These are phyloP conservation scores for Karstenula rhodostoma DNA, from an alignment of 2,329 filamentous ascomycete genomes.

Conservation along the genomic window DNA sequence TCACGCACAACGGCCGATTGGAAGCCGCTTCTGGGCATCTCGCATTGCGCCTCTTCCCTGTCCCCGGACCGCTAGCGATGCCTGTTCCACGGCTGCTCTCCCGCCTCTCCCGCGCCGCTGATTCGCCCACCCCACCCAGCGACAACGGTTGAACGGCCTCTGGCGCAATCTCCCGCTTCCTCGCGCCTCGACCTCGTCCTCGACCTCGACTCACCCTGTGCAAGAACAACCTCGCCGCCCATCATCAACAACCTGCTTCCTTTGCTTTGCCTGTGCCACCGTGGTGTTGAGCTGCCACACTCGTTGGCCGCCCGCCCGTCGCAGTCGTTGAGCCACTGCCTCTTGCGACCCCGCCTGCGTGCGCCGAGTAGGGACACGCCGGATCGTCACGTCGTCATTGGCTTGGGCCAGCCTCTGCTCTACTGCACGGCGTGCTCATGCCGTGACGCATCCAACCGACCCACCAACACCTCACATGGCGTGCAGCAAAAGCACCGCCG, in stretches of 20 bases:
- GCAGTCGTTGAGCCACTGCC: slow-evolving; percentile 9
- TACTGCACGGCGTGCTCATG: background rate
- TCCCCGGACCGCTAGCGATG: slow-evolving; percentile 2
- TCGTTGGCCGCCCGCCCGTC: background rate
- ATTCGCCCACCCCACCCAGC: slow-evolving; percentile 2
- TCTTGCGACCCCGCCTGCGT: slow-evolving; percentile 12
- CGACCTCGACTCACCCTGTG: too few species aligned
- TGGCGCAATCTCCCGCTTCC: slow-evolving; percentile 12
- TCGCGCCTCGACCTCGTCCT: background rate
- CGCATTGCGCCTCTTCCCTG: slow-evolving; percentile 5
- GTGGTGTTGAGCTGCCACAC: background rate
- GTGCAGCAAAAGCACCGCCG: background rate
- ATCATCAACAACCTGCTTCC: background rate
- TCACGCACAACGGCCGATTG: slow-evolving; percentile 5
- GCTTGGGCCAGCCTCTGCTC: background rate
- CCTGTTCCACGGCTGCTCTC: slow-evolving; percentile 16
- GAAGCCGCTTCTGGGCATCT: slow-evolving; percentile 9
- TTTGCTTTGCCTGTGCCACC: background rate
- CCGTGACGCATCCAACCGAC: slow-evolving; percentile 5
- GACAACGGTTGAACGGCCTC: slow-evolving; percentile 10
- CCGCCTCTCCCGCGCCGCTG: slow-evolving; percentile 11
- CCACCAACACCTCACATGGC: slow-evolving; percentile 1
- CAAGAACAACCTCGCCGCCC: too few species aligned
- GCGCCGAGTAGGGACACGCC: background rate
- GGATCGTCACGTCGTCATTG: slow-evolving; percentile 1